Conservation (phyloP, 169 alveolate genomes). For the Ichthyophthirius multifiliis region DNA sequence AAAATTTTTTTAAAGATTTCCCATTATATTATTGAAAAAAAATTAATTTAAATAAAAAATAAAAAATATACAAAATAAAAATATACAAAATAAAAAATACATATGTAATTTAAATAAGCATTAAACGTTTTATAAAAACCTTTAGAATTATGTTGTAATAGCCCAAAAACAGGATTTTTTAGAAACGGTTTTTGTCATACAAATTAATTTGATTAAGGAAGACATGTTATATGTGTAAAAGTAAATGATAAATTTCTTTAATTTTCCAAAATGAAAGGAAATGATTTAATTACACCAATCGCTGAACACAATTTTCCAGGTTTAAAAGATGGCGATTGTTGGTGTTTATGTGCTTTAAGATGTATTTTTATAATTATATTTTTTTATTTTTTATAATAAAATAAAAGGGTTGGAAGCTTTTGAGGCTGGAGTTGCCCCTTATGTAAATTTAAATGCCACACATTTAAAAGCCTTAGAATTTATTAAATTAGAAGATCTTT, state of each 20-base stretch:
- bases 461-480: not conserved
- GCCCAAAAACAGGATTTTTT: slow-evolving; percentile 7
- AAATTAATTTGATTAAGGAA: not conserved
- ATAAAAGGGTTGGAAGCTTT: not conserved
- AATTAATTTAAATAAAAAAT: no score
- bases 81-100: no score
- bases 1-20: no score
- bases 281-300: not conserved
- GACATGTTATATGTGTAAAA: not conserved
- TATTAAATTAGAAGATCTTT: not conserved
- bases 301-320: slow-evolving; percentile 1
- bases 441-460: not conserved
- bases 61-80: no score
- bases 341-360: not conserved
- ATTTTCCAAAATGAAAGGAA: slow-evolving; percentile 1
- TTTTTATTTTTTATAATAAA: not conserved
- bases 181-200: slow-evolving; percentile 5
- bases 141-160: not conserved
- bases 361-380: not conserved
- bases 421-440: not conserved
- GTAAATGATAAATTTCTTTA: not conserved
- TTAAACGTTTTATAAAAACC: slow-evolving; percentile 9
- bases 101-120: not conserved
- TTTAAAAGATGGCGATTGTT: not conserved
- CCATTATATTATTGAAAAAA: no score